Evolutionary conservation across 768 basidiomycete species (phyloP), one percentile per base, ranked within the genome.

Genomic region (Tulasnella sp.): DNA sequence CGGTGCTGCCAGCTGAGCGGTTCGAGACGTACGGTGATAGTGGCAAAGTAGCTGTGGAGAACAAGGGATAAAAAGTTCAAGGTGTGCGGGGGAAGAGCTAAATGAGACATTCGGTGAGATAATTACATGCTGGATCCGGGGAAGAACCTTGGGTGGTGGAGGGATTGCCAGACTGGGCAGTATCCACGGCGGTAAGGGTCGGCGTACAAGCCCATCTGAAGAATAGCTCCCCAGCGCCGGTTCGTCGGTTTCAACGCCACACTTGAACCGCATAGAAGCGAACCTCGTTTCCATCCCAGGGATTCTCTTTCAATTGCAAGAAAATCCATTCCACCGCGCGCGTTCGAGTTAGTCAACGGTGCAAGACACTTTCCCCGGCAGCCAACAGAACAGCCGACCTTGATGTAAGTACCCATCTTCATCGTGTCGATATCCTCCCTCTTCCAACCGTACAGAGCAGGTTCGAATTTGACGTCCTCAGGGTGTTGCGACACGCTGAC

Each of bases 161-260:
- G 80, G 79, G 85, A 88, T 79, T 91, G 90, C 90, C 90, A 91
- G 5, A 91, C 86, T 0, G 89, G 88, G 81, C 90, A 91, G 38
- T 85, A 84, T 7, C 90, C 90, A 31, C 76, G 70, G 14, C 40
- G 36, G 36, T 49, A 85, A 19, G 82, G 81, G 75, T 88, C 88
- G 3, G 90, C 89, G 78, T 89, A 90, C 7, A 90, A 80, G 8
- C 84, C 89, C 82, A 88, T 86, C 87, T 88, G 45, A 84, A 84
- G 40, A 75, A 49, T 3, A 25, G 25, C 72, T 45, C 38, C 64
- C 69, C n/a, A 42, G 49, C 19, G 3, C 0, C 6, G 1, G 4
- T 49, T n/a, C n/a, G n/a, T 22, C 1, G 11, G 22, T 49, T 22
- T 49, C 15, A 19, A 45, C 14, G 17, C 0, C 22, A 14, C 15